These are phyloP conservation scores for Capniomyces stellatus DNA, from an alignment of 371 early-diverging fungal species.

Conservation along the genomic window DNA sequence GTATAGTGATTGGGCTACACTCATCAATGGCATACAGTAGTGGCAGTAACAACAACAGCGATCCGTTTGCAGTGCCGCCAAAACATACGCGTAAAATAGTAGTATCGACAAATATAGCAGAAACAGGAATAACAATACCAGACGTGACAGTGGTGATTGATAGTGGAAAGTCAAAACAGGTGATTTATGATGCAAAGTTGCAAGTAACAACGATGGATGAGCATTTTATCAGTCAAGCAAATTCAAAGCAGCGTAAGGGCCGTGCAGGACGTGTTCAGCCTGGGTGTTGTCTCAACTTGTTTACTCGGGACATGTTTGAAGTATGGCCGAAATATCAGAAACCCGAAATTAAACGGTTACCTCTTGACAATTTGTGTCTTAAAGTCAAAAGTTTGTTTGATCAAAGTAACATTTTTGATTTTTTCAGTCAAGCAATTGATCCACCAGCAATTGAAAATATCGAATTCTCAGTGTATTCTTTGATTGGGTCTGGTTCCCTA, in stretches of 20 bases:
- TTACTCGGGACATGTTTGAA: slow-evolving; percentile 28
- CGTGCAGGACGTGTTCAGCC: slow-evolving; percentile 80
- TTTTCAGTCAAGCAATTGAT: slow-evolving; percentile 50
- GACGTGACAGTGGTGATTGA: slow-evolving; percentile 91
- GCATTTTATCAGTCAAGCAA: slow-evolving; percentile 57
- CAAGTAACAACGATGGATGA: slow-evolving; percentile 50
- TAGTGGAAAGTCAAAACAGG: slow-evolving; percentile 68
- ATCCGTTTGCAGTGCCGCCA: slow-evolving; percentile 42
- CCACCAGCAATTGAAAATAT: slow-evolving; percentile 56
- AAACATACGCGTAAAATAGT: slow-evolving; percentile 62
- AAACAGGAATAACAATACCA: slow-evolving; percentile 89
- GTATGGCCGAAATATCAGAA: slow-evolving; percentile 43
- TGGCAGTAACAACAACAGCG: slow-evolving; percentile 42
- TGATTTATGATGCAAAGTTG: slow-evolving; percentile 44
- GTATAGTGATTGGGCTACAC: slow-evolving; percentile 36
- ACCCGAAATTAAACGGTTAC: slow-evolving; percentile 64
- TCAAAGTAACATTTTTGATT: slow-evolving; percentile 32
- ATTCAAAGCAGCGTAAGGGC: slow-evolving; percentile 74
- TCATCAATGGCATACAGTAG: slow-evolving; percentile 51
- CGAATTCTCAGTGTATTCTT: slow-evolving; percentile 34
- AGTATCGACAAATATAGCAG: slow-evolving; percentile 84
- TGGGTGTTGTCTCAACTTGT: slow-evolving; percentile 62
- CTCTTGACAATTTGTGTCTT: slow-evolving; percentile 64
- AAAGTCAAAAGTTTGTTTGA: slow-evolving; percentile 45
- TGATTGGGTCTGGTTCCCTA: slow-evolving; percentile 33